Evolutionary conservation across 2,329 filamentous ascomycete species (phyloP).

Genomic region (Polytolypa hystricis): DNA sequence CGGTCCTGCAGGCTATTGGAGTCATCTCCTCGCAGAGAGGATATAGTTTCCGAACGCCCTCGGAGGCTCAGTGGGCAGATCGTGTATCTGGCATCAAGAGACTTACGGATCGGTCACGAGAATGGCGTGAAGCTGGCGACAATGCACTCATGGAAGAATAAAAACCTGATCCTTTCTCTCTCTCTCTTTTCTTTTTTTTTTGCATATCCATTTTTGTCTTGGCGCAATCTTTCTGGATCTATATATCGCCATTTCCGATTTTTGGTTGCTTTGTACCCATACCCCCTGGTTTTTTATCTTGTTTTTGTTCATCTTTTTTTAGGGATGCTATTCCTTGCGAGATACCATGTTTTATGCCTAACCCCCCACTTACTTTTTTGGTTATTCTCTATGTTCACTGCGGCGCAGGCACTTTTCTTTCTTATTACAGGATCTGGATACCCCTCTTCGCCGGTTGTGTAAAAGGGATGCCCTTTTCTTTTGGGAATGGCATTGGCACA

Average conservation of each 20-base stretch:
- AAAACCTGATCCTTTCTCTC: conserved; percentile 7
- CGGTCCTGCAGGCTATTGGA: conserved; percentile 89
- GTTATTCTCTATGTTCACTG: too few species aligned
- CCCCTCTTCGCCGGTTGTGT: too few species aligned
- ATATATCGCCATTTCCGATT: not conserved
- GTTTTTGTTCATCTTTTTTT: not conserved
- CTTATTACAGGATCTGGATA: too few species aligned
- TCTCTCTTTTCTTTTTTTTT: conserved; percentile 5
- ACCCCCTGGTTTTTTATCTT: conserved; percentile 1
- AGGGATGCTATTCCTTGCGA: not conserved
- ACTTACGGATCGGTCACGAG: conserved; percentile 70
- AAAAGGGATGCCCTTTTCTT: too few species aligned
- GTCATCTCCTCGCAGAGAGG: conserved; percentile 91
- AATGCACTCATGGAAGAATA: conserved; percentile 53
- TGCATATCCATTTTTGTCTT: conserved; percentile 7
- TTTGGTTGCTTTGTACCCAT: conserved; percentile 1
- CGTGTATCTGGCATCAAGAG: conserved; percentile 71
- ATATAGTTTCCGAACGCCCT: conserved; percentile 83
- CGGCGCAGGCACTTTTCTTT: too few species aligned
- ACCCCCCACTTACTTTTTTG: too few species aligned
- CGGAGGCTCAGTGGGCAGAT: conserved; percentile 80
- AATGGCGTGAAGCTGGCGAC: conserved; percentile 81
- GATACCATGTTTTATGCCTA: not conserved
- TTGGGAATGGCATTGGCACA: too few species aligned
- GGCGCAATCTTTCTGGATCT: conserved; percentile 6